Conservation (phyloP, 1,284 basidiomycete species). For the Ganoderma resinaceum region DNA sequence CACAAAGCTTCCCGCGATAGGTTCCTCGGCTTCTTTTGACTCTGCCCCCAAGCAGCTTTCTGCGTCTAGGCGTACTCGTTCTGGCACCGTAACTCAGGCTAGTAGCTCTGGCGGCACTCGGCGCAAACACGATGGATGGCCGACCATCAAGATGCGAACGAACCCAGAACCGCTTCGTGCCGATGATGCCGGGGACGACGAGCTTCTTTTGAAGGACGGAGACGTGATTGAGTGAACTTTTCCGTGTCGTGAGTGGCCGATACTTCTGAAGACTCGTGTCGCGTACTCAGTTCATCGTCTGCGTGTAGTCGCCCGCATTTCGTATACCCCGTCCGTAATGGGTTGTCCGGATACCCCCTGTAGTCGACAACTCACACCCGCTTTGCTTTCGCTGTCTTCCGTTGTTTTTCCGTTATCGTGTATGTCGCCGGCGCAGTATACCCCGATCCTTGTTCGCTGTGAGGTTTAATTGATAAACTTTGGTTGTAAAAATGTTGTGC, state of each 20-base stretch:
- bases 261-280: neutral
- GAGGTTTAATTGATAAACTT: neutral
- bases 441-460: neutral
- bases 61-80: slow-evolving; percentile 37
- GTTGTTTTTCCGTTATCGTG: neutral
- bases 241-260: slow-evolving; percentile 2
- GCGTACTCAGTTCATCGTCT: neutral
- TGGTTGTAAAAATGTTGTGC: neutral
- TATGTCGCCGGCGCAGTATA: slow-evolving; percentile 2
- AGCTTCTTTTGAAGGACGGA: slow-evolving; percentile 42
- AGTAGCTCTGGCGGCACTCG: slow-evolving; percentile 18
- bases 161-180: slow-evolving; percentile 35
- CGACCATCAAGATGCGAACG: slow-evolving; percentile 38
- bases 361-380: neutral
- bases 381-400: neutral
- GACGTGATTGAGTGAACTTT: slow-evolving; percentile 29
- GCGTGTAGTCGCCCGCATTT: neutral
- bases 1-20: slow-evolving; percentile 24
- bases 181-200: slow-evolving; percentile 41
- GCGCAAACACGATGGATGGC: slow-evolving; percentile 31
- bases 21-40: slow-evolving; percentile 21
- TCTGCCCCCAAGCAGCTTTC: slow-evolving; percentile 13
- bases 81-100: slow-evolving; percentile 40
- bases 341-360: neutral
- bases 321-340: neutral